Conservation (phyloP, 2,329 filamentous ascomycete genomes). For the Furcasterigmium sp. region DNA sequence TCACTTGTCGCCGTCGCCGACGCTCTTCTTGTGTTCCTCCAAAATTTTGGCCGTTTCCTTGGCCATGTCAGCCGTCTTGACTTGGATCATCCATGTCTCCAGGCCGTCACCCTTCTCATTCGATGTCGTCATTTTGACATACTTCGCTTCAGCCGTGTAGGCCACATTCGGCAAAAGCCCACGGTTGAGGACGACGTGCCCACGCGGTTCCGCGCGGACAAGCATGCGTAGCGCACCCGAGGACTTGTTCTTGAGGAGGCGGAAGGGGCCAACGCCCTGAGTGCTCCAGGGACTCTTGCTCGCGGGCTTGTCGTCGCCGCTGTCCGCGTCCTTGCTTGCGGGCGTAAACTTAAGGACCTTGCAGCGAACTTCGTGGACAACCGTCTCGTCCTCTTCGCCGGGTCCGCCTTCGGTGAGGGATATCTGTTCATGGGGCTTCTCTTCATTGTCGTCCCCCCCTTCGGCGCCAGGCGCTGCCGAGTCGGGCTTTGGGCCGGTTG, state of each 20-base stretch:
- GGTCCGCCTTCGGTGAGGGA: slow-evolving; percentile 62
- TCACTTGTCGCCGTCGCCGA: slow-evolving; percentile 54
- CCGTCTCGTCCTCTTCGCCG: slow-evolving; percentile 67
- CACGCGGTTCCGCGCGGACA: slow-evolving; percentile 69
- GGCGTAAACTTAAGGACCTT: slow-evolving; percentile 61
- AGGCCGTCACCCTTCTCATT: slow-evolving; percentile 53
- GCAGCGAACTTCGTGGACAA: slow-evolving; percentile 64
- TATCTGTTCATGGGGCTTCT: slow-evolving; percentile 61
- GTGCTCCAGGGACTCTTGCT: slow-evolving; percentile 59
- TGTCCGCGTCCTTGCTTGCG: slow-evolving; percentile 37
- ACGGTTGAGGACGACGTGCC: slow-evolving; percentile 69
- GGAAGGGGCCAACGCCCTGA: slow-evolving; percentile 66
- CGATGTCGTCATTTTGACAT: slow-evolving; percentile 52
- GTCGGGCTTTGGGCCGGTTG: slow-evolving; percentile 2
- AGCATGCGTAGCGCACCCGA: slow-evolving; percentile 64
- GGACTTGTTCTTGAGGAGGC: slow-evolving; percentile 68
- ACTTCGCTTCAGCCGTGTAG: slow-evolving; percentile 59
- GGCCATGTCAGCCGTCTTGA: slow-evolving; percentile 59
- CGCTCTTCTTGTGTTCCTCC: slow-evolving; percentile 42
- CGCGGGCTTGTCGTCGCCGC: slow-evolving; percentile 34
- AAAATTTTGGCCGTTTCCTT: slow-evolving; percentile 6
- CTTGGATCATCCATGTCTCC: slow-evolving; percentile 67
- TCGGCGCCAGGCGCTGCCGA: slow-evolving; percentile 15
- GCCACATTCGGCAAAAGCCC: slow-evolving; percentile 53
- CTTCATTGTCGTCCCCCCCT: slow-evolving; percentile 41